Conservation (phyloP, 768 basidiomycete species). For the Kwoniella dejecticola region DNA sequence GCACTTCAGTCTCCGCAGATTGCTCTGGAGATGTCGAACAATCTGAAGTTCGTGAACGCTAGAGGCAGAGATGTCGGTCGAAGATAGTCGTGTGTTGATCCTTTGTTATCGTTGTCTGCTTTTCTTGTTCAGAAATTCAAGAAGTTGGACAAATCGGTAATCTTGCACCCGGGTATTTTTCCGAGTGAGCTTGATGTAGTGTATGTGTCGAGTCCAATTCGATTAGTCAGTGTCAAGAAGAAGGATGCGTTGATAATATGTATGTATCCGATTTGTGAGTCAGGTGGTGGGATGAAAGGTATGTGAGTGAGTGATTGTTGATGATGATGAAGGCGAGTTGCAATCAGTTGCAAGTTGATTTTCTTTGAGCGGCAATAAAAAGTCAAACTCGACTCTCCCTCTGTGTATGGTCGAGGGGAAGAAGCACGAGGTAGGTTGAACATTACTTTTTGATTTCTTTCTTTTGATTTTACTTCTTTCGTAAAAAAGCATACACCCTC, state of each 20-base stretch:
- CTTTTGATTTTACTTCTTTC: constrained; percentile 3
- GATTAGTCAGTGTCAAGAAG: background rate
- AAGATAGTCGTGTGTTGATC: too few relatives aligned
- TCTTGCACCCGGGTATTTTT: too few relatives aligned
- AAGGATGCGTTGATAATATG: too few relatives aligned
- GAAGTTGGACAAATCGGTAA: too few relatives aligned
- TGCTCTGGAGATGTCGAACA: background rate
- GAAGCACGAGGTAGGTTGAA: background rate
- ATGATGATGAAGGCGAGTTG: background rate
- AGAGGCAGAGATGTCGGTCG: background rate
- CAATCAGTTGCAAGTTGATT: background rate
- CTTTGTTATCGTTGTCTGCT: too few relatives aligned
- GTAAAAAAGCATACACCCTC: background rate
- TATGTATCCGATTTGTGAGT: too few relatives aligned
- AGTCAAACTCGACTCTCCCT: too few relatives aligned
- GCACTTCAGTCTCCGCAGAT: background rate
- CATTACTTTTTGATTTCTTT: constrained; percentile 9
- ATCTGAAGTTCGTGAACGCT: background rate
- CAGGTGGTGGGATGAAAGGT: too few relatives aligned
- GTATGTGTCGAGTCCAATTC: background rate
- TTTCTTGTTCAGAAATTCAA: too few relatives aligned
- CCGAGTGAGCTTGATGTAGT: too few relatives aligned
- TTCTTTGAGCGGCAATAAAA: background rate
- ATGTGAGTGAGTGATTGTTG: background rate
- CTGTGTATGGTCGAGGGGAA: background rate